Percentiles rank a stretch among this genome's conserved stretches.
These are phyloP conservation scores for Kwoniella dejecticola DNA, from an alignment of 768 basidiomycete species.

Conservation along the genomic window DNA sequence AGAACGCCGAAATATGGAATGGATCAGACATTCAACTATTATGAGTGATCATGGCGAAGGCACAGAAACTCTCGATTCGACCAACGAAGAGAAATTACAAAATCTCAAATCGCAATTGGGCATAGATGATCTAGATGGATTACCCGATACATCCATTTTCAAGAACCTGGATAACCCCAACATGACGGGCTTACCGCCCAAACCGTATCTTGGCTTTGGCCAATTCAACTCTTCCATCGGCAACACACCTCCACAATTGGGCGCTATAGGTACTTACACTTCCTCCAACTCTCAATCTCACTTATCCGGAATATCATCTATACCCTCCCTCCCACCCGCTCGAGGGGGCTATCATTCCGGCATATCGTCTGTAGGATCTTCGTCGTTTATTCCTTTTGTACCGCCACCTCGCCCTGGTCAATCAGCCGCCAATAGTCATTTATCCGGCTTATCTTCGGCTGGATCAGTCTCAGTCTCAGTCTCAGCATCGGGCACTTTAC, in stretches of 20 bases:
- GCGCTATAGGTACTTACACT: background rate
- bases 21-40: slow-evolving; percentile 10
- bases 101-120: background rate
- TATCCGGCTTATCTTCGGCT: background rate
- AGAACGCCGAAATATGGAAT: slow-evolving; percentile 22
- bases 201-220: background rate
- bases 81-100: background rate
- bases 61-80: background rate
- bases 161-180: background rate
- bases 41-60: slow-evolving; percentile 5
- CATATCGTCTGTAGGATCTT: background rate
- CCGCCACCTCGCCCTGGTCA: background rate
- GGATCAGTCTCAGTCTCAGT: background rate
- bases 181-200: background rate
- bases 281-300: background rate
- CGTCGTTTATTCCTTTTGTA: background rate
- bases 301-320: slow-evolving; percentile 2
- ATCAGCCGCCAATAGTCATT: background rate
- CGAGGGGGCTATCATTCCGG: background rate
- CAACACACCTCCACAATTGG: slow-evolving; percentile 8
- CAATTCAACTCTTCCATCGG: slow-evolving; percentile 6
- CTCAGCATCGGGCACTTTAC: background rate
- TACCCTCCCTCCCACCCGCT: slow-evolving; percentile 1
- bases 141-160: slow-evolving; percentile 1
- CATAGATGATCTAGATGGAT: background rate